Conservation (phyloP, 805 yeast genomes). For the Torulaspora indica region DNA sequence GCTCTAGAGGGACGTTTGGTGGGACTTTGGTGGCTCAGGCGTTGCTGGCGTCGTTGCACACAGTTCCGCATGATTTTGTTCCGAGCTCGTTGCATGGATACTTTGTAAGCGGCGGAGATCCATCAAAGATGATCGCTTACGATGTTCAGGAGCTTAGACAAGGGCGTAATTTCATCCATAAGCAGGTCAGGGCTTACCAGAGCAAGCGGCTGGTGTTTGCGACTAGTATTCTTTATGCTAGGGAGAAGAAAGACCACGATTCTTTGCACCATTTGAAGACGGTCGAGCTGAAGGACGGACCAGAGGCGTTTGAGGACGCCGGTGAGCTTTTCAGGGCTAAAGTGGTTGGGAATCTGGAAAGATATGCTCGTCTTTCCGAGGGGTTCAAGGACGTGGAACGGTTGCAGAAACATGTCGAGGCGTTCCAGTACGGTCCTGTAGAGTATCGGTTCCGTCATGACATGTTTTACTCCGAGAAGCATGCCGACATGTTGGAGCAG, state of each 20-base stretch:
- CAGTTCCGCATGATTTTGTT: conserved; percentile 43
- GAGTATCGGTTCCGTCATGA: conserved; percentile 37
- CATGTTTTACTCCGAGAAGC: conserved; percentile 28
- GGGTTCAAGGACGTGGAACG: conserved; percentile 7
- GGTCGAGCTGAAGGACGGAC: conserved; percentile 36
- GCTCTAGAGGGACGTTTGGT: conserved; percentile 66
- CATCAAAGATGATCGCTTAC: conserved; percentile 45
- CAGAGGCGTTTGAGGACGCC: conserved; percentile 29
- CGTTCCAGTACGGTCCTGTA: conserved; percentile 34
- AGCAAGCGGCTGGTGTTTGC: conserved; percentile 46
- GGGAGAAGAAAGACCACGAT: conserved; percentile 13
- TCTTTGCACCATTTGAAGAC: conserved; percentile 25
- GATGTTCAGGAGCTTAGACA: conserved; percentile 49
- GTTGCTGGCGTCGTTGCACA: conserved; percentile 52
- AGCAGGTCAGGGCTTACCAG: conserved; percentile 55
- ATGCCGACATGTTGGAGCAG: conserved; percentile 24
- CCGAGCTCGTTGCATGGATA: conserved; percentile 63
- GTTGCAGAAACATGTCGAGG: conserved; percentile 26
- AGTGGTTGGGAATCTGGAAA: conserved; percentile 14
- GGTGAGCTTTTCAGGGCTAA: conserved; percentile 21
- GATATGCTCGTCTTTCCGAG: conserved; percentile 10
- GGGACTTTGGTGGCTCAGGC: conserved; percentile 67
- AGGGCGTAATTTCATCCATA: conserved; percentile 49
- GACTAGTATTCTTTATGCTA: conserved; percentile 47
- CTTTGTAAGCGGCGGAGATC: conserved; percentile 53